phyloP scores from a whole-genome alignment of 2,329 filamentous ascomycete species.

The Mycocentrospora acerina region DNA sequence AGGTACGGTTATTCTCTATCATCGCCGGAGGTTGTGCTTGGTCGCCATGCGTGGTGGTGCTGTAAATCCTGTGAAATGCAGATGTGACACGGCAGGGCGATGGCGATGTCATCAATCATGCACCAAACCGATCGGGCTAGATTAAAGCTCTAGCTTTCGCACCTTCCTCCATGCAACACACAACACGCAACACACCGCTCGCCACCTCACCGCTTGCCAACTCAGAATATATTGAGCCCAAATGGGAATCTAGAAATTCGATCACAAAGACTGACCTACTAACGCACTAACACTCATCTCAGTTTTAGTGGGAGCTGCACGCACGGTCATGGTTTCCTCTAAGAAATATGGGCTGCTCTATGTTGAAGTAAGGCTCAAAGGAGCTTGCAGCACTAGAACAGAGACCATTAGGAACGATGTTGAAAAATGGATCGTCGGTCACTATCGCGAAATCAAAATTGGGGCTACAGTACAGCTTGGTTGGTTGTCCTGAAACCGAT shows the following conservation, averaged over 20 bases:
- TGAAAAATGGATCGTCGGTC: conserved; percentile 33
- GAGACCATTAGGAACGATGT: conserved; percentile 26
- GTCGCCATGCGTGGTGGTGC: conserved; percentile 13
- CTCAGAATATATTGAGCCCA: neutral
- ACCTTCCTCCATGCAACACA: no score
- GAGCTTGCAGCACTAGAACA: neutral
- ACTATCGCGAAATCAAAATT: no score
- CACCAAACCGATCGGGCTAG: neutral
- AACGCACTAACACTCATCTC: neutral
- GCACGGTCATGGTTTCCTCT: neutral
- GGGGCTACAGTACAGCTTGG: no score
- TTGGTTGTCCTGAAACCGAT: no score
- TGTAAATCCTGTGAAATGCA: conserved; percentile 5
- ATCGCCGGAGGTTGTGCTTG: conserved; percentile 16
- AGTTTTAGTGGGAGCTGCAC: neutral
- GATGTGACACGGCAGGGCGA: neutral
- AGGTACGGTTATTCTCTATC: conserved; percentile 20
- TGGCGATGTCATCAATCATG: conserved; percentile 11
- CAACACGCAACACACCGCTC: no score
- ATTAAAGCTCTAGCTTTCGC: no score
- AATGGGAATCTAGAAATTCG: neutral
- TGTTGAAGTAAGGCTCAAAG: conserved; percentile 13
- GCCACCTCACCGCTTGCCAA: neutral
- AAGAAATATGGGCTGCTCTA: conserved; percentile 2
- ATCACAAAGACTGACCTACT: neutral